Evolutionary conservation across 768 basidiomycete genomes (phyloP).

Genomic region (Calocybe cyanea): DNA sequence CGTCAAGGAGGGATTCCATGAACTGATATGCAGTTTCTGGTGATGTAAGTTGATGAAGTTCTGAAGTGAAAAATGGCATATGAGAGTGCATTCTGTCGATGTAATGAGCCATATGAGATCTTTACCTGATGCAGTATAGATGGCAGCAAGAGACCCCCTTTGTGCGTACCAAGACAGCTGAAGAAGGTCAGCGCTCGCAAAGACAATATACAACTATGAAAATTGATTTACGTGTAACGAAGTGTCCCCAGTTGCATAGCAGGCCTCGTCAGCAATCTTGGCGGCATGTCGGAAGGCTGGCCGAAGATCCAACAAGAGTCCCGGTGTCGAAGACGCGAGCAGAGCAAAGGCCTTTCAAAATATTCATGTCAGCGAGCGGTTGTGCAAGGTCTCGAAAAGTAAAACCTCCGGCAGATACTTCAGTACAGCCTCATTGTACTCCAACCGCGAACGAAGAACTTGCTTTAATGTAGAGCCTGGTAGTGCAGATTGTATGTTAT

Average conservation of each 20-base stretch:
- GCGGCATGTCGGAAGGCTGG: conserved; percentile 61
- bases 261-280: conserved; percentile 67
- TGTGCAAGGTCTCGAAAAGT: neutral
- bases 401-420: conserved; percentile 62
- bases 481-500: conserved; percentile 38
- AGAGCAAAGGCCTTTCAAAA: conserved; percentile 64
- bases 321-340: conserved; percentile 48
- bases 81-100: neutral
- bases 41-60: conserved; percentile 80
- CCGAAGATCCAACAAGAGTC: conserved; percentile 52
- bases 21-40: conserved; percentile 64
- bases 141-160: conserved; percentile 58
- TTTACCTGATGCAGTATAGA: conserved; percentile 70
- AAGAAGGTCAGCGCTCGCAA: neutral
- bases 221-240: conserved; percentile 50
- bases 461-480: conserved; percentile 37
- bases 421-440: conserved; percentile 66
- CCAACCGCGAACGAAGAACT: conserved; percentile 52
- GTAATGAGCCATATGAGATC: conserved; percentile 5
- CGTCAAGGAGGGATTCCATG: conserved; percentile 58
- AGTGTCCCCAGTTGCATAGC: conserved; percentile 49
- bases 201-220: conserved; percentile 1
- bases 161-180: conserved; percentile 74
- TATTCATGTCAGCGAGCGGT: neutral
- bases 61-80: conserved; percentile 27